These are phyloP conservation scores for Xerophyta viscosa DNA, from an alignment of 106 monocot species.

Conservation along the genomic window DNA sequence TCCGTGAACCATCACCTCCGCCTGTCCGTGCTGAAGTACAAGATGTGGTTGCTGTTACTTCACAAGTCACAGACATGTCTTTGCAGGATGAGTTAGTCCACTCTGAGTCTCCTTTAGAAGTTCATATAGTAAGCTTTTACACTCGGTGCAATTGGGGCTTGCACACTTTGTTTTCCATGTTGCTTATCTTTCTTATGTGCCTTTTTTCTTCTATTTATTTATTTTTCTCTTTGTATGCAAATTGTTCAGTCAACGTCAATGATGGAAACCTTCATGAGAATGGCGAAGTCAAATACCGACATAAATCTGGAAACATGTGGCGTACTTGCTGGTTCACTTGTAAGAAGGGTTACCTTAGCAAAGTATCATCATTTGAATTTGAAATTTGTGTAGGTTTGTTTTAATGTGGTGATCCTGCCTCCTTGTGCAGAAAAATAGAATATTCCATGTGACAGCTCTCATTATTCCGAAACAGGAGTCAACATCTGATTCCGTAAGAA, in stretches of 20 bases:
- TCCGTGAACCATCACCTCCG: slow-evolving; percentile 65
- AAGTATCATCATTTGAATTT: background rate
- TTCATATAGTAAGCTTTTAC: slow-evolving; percentile 60
- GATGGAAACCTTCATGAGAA: slow-evolving; percentile 88
- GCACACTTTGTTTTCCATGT: background rate
- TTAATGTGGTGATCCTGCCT: too few relatives aligned
- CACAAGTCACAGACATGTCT: slow-evolving; percentile 29
- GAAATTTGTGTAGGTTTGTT: too few relatives aligned
- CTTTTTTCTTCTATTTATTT: background rate
- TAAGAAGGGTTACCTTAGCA: slow-evolving; percentile 27
- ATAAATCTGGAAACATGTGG: slow-evolving; percentile 94
- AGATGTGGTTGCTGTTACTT: slow-evolving; percentile 29
- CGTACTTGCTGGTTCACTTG: slow-evolving; percentile 94
- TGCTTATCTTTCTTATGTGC: background rate
- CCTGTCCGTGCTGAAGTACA: slow-evolving; percentile 79
- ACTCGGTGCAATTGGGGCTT: background rate
- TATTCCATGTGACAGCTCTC: slow-evolving; percentile 77
- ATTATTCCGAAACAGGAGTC: slow-evolving; percentile 94
- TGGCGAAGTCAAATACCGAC: slow-evolving; percentile 84
- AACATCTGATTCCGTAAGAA: slow-evolving; percentile 83
- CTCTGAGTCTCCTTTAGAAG: slow-evolving; percentile 69
- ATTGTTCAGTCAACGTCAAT: slow-evolving; percentile 55
- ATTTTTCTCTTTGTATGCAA: slow-evolving; percentile 1
- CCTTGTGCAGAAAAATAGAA: slow-evolving; percentile 85
- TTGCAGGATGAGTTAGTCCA: slow-evolving; percentile 48